These are phyloP conservation scores for Stagonosporopsis cucurbitacearum DNA, from an alignment of 2,329 filamentous ascomycete genomes.

Conservation along the genomic window DNA sequence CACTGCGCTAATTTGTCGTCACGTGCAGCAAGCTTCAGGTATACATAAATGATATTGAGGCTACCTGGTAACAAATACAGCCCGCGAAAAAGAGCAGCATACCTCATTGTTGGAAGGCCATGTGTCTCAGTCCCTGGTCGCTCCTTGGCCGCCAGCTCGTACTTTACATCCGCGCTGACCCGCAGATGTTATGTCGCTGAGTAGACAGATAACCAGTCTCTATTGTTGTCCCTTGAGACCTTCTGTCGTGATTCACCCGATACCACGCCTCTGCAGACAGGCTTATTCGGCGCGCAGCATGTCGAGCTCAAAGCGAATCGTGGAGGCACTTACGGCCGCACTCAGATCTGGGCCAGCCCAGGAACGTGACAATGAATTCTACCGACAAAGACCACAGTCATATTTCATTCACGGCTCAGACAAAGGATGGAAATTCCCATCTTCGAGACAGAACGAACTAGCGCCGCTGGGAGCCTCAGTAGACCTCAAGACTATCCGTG, in stretches of 20 bases:
- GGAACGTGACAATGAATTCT: conserved; percentile 20
- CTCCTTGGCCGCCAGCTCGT: background rate
- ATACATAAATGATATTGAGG: background rate
- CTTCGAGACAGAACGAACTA: conserved; percentile 5
- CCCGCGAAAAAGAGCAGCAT: background rate
- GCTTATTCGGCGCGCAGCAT: background rate
- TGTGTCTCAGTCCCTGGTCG: background rate
- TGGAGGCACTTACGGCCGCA: conserved; percentile 22
- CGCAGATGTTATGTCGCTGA: background rate
- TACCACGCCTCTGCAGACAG: background rate
- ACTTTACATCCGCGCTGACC: background rate
- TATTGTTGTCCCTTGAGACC: background rate
- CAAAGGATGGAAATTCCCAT: background rate
- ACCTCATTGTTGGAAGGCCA: background rate
- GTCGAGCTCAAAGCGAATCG: conserved; percentile 16
- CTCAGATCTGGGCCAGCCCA: conserved; percentile 23
- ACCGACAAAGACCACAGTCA: conserved; percentile 19
- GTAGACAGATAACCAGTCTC: background rate
- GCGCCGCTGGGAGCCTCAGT: background rate
- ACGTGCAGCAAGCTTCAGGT: conserved; percentile 27
- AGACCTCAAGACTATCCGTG: conserved; percentile 23
- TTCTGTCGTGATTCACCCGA: background rate
- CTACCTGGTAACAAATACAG: background rate
- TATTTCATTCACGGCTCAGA: background rate
- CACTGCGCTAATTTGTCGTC: conserved; percentile 25